A percentile compares a stretch with the other conserved stretches of the same genome.
Conservation (phyloP, 2,329 filamentous ascomycete genomes). For the Zymoseptoria tritici region DNA sequence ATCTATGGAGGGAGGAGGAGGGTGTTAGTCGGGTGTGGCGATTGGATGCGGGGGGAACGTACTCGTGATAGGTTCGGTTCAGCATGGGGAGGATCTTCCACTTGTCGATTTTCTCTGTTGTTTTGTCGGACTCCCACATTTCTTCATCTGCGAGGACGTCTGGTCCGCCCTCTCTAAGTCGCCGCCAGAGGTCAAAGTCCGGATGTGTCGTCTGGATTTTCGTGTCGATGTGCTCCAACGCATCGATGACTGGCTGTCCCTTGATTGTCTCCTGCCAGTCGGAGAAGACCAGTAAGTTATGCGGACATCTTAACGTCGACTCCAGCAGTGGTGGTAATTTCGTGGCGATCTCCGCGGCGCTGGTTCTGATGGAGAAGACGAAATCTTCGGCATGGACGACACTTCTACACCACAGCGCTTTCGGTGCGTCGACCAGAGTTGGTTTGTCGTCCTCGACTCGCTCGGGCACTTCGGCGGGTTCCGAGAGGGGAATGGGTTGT, state of each 20-base stretch:
- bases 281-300: constrained; percentile 31
- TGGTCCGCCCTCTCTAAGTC: constrained; percentile 18
- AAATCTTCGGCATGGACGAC: constrained; percentile 38
- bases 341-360: constrained; percentile 28
- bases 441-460: background rate
- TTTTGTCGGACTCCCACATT: constrained; percentile 21
- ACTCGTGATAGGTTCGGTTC: constrained; percentile 11
- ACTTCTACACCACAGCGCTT: constrained; percentile 11
- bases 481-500: background rate
- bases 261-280: constrained; percentile 31
- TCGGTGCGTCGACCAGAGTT: background rate
- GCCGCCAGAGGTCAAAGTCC: constrained; percentile 25
- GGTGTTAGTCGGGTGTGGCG: constrained; percentile 48
- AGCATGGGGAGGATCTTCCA: constrained; percentile 50
- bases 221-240: constrained; percentile 16
- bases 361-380: constrained; percentile 43
- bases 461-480: background rate
- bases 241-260: constrained; percentile 29
- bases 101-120: constrained; percentile 34
- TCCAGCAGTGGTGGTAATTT: constrained; percentile 27
- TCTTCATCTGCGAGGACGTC: constrained; percentile 27
- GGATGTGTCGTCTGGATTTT: constrained; percentile 10
- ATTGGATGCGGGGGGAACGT: constrained; percentile 43
- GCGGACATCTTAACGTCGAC: constrained; percentile 30
- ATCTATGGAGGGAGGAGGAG: constrained; percentile 32